These are phyloP conservation scores for Fusarium hostae DNA, from an alignment of 2,329 filamentous ascomycete genomes.

Conservation along the genomic window DNA sequence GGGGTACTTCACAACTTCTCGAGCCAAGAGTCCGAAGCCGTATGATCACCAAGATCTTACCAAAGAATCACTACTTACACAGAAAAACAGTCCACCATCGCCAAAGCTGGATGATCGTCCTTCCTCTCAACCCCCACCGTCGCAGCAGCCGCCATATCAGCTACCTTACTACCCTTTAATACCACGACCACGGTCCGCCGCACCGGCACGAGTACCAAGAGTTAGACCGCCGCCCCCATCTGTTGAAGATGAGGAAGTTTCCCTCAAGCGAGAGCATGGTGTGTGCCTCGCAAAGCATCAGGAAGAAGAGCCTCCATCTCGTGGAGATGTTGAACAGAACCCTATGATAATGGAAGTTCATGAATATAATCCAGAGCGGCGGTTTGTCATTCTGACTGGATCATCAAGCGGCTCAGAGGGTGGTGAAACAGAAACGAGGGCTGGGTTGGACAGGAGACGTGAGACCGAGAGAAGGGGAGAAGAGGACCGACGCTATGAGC, in stretches of 20 bases:
- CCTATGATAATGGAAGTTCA: constrained; percentile 73
- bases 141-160: constrained; percentile 28
- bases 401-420: constrained; percentile 41
- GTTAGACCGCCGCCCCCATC: constrained; percentile 69
- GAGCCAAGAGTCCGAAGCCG: constrained; percentile 50
- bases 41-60: constrained; percentile 27
- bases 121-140: constrained; percentile 29
- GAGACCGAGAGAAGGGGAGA: constrained; percentile 14
- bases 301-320: constrained; percentile 68
- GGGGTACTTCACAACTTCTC: constrained; percentile 62
- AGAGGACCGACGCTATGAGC: constrained; percentile 4
- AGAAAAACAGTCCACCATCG: constrained; percentile 27
- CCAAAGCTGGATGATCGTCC: constrained; percentile 31
- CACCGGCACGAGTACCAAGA: constrained; percentile 35
- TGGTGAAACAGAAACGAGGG: constrained; percentile 42
- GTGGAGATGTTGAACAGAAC: constrained; percentile 75
- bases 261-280: constrained; percentile 70
- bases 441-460: constrained; percentile 4
- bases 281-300: constrained; percentile 42
- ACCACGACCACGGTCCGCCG: constrained; percentile 28
- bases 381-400: constrained; percentile 69
- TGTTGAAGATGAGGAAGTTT: constrained; percentile 75
- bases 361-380: constrained; percentile 69
- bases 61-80: constrained; percentile 25
- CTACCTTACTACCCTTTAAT: constrained; percentile 33